These are phyloP conservation scores for Stenocarpella maydis DNA, from an alignment of 2,329 filamentous ascomycete species.

Conservation along the genomic window DNA sequence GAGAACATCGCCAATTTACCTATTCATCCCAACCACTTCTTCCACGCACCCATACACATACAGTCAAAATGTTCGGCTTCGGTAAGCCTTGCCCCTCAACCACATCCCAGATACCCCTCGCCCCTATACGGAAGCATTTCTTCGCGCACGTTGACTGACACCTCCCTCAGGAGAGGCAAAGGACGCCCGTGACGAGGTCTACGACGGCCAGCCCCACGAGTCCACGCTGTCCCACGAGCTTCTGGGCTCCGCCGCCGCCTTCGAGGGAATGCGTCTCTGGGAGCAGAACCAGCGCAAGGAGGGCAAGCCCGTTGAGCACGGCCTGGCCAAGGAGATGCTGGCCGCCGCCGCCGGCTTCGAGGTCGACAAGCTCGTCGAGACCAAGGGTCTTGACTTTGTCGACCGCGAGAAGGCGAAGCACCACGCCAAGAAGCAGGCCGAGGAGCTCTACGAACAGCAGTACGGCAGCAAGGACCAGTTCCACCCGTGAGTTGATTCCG, in stretches of 20 bases:
- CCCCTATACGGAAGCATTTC: not conserved
- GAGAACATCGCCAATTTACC: not conserved
- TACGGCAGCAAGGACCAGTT: slow-evolving; percentile 63
- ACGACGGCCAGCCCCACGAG: slow-evolving; percentile 59
- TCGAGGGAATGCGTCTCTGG: slow-evolving; percentile 81
- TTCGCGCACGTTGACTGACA: not conserved
- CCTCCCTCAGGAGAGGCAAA: slow-evolving; percentile 49
- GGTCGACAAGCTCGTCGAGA: slow-evolving; percentile 79
- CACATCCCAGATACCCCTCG: not conserved
- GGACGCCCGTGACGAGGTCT: slow-evolving; percentile 53
- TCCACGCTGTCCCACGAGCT: slow-evolving; percentile 76
- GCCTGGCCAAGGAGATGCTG: slow-evolving; percentile 80
- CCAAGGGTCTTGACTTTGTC: slow-evolving; percentile 69
- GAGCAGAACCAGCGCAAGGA: slow-evolving; percentile 77
- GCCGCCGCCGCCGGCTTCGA: slow-evolving; percentile 77
- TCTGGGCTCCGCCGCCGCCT: slow-evolving; percentile 77
- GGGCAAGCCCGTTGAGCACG: slow-evolving; percentile 75
- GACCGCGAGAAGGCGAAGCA: slow-evolving; percentile 67
- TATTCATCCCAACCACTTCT: not conserved
- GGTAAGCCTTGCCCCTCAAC: slow-evolving; percentile 26
- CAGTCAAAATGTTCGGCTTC: slow-evolving; percentile 38
- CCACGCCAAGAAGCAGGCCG: slow-evolving; percentile 65
- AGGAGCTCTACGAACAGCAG: slow-evolving; percentile 69
- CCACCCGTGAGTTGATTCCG: slow-evolving; percentile 64
- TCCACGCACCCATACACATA: not conserved